These are phyloP conservation scores for Cladorrhinum samala DNA, from an alignment of 495 filamentous ascomycete species.

Conservation along the genomic window DNA sequence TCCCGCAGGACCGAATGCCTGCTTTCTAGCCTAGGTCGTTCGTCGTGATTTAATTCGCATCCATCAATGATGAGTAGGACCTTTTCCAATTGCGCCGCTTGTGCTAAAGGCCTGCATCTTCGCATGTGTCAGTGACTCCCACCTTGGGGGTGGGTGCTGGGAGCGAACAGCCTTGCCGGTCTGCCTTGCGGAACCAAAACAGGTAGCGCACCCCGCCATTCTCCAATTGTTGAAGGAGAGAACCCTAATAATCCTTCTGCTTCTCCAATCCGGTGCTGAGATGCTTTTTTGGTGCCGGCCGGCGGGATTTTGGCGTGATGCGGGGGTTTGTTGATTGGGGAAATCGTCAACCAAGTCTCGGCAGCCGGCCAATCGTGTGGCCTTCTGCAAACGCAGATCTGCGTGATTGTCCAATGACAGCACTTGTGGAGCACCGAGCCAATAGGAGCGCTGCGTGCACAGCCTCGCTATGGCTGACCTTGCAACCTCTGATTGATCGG, in stretches of 20 bases:
- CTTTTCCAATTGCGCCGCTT: background rate
- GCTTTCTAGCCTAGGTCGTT: too few relatives aligned
- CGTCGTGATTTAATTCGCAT: too few relatives aligned
- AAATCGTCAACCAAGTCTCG: constrained; percentile 13
- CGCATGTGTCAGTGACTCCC: background rate
- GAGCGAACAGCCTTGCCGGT: background rate
- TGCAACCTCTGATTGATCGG: background rate
- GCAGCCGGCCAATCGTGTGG: constrained; percentile 21
- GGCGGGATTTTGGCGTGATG: background rate
- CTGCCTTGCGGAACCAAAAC: constrained; percentile 3
- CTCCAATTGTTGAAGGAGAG: background rate
- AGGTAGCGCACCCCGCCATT: background rate
- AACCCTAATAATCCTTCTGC: constrained; percentile 8
- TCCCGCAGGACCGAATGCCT: background rate
- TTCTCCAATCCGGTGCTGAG: background rate
- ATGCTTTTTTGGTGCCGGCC: constrained; percentile 5
- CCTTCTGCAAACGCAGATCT: background rate
- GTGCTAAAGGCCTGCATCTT: background rate
- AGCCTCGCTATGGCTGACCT: background rate
- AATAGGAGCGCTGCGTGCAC: too few relatives aligned
- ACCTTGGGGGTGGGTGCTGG: background rate
- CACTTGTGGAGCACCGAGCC: background rate
- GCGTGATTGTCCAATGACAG: background rate
- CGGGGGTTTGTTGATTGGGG: constrained; percentile 2
- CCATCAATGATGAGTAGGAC: too few relatives aligned